Evolutionary conservation across 352 stramenopile genomes (phyloP).

Genomic region (Globisporangium apiculatum): DNA sequence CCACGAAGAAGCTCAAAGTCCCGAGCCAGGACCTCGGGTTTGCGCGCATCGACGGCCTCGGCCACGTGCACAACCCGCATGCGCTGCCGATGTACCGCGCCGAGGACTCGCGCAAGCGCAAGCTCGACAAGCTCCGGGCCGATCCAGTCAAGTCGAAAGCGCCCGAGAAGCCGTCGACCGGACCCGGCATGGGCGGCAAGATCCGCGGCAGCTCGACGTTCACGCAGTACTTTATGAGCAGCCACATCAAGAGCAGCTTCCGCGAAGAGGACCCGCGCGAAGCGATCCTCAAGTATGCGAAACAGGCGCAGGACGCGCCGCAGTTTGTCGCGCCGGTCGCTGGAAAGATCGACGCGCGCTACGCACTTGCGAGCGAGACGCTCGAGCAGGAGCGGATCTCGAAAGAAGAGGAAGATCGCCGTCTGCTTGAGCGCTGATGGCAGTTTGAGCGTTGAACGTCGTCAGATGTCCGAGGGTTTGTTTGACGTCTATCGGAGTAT

Average conservation of each 20-base stretch:
- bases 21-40: slow-evolving; percentile 35
- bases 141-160: slow-evolving; percentile 72
- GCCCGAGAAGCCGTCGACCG: slow-evolving; percentile 67
- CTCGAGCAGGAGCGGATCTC: slow-evolving; percentile 74
- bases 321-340: slow-evolving; percentile 50
- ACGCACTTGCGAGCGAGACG: slow-evolving; percentile 65
- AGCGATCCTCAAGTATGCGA: slow-evolving; percentile 84
- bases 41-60: slow-evolving; percentile 61
- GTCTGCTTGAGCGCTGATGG: slow-evolving; percentile 49
- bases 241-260: slow-evolving; percentile 81
- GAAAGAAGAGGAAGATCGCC: slow-evolving; percentile 69
- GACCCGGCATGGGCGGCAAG: slow-evolving; percentile 67
- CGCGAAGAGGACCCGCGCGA: slow-evolving; percentile 79
- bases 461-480: too few species aligned
- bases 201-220: slow-evolving; percentile 79
- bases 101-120: slow-evolving; percentile 57
- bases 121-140: slow-evolving; percentile 56
- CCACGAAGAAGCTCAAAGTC: slow-evolving; percentile 74
- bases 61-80: slow-evolving; percentile 71
- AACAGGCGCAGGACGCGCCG: slow-evolving; percentile 59
- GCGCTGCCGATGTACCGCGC: slow-evolving; percentile 80
- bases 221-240: slow-evolving; percentile 87
- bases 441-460: too few species aligned
- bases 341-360: slow-evolving; percentile 66
- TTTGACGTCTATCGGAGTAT: too few species aligned